Evolutionary conservation across 1,284 basidiomycete species (phyloP), one percentile per base, ranked within the genome.

Genomic region (Cerioporus squamosus): DNA sequence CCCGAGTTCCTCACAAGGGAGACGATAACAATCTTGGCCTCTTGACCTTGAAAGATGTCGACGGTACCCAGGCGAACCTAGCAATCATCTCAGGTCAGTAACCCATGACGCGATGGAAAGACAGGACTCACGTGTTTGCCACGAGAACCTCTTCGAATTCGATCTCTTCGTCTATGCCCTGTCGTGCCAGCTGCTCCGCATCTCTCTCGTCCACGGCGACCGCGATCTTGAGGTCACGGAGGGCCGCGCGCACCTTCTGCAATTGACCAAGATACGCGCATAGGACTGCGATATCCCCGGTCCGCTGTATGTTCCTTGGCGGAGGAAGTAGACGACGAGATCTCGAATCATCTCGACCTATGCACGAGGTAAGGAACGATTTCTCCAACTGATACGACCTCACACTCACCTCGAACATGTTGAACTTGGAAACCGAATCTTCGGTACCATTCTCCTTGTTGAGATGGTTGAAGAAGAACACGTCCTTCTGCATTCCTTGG

Each of bases 201-300:
- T 93, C 91, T 6, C 85, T 78, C 53, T 91, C 90, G 62, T 91
- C 88, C 31, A 93, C 79, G 22, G 86, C 72, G 2, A 91, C 81
- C 0, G 81, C 79, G 14, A 93, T 79, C 49, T 83, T 74, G 66
- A n/a, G n/a, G n/a, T n/a, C n/a, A n/a, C n/a, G n/a, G n/a, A n/a
- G n/a, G n/a, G n/a, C n/a, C n/a, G n/a, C n/a, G n/a, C n/a, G n/a
- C n/a, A n/a, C n/a, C n/a, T n/a, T n/a, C n/a, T n/a, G n/a, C n/a
- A n/a, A n/a, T 65, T 92, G 90, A 0, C 90, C 88, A 3, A 91
- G 80, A 66, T 92, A 92, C 0, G 88, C 88, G 64, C 87, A 90
- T 10, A 93, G 72, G 8, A 93, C 85, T 8, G 87, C 88, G 38
- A 93, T 90, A 61, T 90, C 86, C 1, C 88, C 88, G n/a, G 29